Evolutionary conservation across 306 rosid genomes (phyloP), one percentile per base, ranked within the genome.

Genomic region (Lathyrus aphaca): DNA sequence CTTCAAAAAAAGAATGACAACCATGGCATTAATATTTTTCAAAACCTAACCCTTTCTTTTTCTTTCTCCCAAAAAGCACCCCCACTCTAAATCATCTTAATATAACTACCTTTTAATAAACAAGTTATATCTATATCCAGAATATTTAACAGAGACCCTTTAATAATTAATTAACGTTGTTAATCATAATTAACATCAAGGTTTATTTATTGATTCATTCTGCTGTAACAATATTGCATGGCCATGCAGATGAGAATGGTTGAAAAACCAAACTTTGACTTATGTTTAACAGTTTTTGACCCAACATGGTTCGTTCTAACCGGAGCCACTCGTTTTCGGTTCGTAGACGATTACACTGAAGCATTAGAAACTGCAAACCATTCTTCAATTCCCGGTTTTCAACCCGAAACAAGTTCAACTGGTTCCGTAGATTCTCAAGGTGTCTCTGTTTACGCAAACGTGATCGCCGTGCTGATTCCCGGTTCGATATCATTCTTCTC

Each of bases 401-500:
- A 25, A 76, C 23, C 57, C 82, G 79, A 64, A 87, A 83, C 82
- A 68, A 73, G 89, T 77, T 94, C 85, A 76, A 64, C 88, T 83
- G 86, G 84, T 72, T 89, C 87, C 92, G 73, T 79, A 91, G 71
- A 77, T 91, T 89, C 74, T 94, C 96, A 71, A 91, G 54, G 54
- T 89, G 97, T 78, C 86, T 84, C 73, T 94, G 92, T 80, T 91
- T 94, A 6, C 99, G 82, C 92, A 87, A 75, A n/a, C 99, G 84
- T 3, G 99, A 94, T 69, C 99, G 83, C 75, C 95, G 69, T 8
- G 99, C 99, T 5, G 99, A 94, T 66, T 94, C 95, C 78, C 99
- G 84, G 87, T 91, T 94, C 48, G 97, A 94, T 74, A 83, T 73
- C 97, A 87, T 94, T 72, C 99, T 80, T 44, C 95, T 77, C 45